phyloP scores from a whole-genome alignment of 495 filamentous ascomycete genomes.

The Rusavskia elegans region DNA sequence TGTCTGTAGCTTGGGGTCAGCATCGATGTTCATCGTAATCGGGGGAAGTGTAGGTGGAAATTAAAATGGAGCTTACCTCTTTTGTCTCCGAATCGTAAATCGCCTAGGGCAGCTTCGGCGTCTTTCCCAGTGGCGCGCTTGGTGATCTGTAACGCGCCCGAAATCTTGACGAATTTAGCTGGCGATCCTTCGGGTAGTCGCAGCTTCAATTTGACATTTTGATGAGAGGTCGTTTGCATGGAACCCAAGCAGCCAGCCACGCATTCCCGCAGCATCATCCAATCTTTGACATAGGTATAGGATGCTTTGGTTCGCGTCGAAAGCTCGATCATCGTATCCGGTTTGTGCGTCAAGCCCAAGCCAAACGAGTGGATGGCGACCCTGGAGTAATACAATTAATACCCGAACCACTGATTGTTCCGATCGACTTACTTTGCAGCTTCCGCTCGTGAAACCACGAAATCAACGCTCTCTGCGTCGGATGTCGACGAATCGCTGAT shows the following conservation, averaged over 20 bases:
- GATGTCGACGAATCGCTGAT: slow-evolving; percentile 99
- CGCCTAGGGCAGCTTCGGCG: slow-evolving; percentile 83
- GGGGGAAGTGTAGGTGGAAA: not conserved
- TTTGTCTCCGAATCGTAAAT: slow-evolving; percentile 94
- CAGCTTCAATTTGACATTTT: slow-evolving; percentile 95
- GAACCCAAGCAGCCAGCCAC: slow-evolving; percentile 86
- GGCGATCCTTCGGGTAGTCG: slow-evolving; percentile 90
- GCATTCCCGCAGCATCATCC: slow-evolving; percentile 99
- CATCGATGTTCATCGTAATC: slow-evolving; percentile 2
- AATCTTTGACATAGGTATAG: slow-evolving; percentile 97
- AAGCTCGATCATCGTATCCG: slow-evolving; percentile 95
- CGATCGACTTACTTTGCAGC: slow-evolving; percentile 68
- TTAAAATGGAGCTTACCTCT: slow-evolving; percentile 31
- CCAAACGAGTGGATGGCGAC: slow-evolving; percentile 96
- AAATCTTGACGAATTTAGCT: slow-evolving; percentile 97
- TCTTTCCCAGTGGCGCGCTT: slow-evolving; percentile 95
- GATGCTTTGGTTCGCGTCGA: slow-evolving; percentile 92
- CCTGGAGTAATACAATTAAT: slow-evolving; percentile 25
- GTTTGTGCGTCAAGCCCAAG: slow-evolving; percentile 92
- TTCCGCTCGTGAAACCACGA: slow-evolving; percentile 94
- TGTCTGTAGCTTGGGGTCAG: slow-evolving; percentile 36
- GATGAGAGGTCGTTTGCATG: slow-evolving; percentile 93
- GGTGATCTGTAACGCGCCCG: slow-evolving; percentile 88
- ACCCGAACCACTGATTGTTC: slow-evolving; percentile 4
- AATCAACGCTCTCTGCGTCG: slow-evolving; percentile 90